Base-by-base conservation (phyloP, 441 rosid species). In the Bruguiera hainesii region DNA sequence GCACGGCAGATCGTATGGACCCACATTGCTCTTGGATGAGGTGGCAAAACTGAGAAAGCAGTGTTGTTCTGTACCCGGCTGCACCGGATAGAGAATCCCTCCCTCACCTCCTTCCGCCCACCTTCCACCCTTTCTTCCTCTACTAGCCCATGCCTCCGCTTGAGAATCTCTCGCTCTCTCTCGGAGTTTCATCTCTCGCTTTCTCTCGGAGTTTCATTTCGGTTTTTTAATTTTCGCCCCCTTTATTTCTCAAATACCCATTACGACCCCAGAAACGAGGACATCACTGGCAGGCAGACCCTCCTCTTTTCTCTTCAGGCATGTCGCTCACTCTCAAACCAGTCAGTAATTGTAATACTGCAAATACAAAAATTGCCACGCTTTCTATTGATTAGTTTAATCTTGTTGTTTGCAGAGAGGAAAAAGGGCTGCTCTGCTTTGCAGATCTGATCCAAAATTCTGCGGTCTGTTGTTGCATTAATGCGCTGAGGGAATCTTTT, bases 401-500 rank as follows among this genome's bases (percentile, higher is more conserved):
- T 49, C 26, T 30, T 20, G 13, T 33, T 7, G 30, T 58, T 59
- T 55, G 35, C 71, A 68, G 77, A 52, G 80, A 72, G 72, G 73
- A 75, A 64, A 53, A 57, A 75, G 81, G 62, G 28, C 15, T n/a
- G 58, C 60, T 70, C 71, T 76, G 83, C 75, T 70, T 62, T 60
- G 77, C 72, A 66, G 80, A 76, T 81, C 80, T 70, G 77, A 78
- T 74, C 79, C 63, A 49, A 20, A 7, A 26, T 39, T 59, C 63
- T 56, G 25, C 9, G 73, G 67, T 79, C 72, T 71, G 71, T 52
- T 66, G 16, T 37, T 37, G 15, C 1, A 37, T 56, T 13, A 53
- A 64, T 37, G n/a, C 13, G 39, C 58, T 10, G 9, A 49, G 46
- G 13, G 28, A 56, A 57, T 6, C 25, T 60, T 63, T 70, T 52